phyloP scores from a whole-genome alignment of 768 basidiomycete genomes.

The Pholiota molesta region DNA sequence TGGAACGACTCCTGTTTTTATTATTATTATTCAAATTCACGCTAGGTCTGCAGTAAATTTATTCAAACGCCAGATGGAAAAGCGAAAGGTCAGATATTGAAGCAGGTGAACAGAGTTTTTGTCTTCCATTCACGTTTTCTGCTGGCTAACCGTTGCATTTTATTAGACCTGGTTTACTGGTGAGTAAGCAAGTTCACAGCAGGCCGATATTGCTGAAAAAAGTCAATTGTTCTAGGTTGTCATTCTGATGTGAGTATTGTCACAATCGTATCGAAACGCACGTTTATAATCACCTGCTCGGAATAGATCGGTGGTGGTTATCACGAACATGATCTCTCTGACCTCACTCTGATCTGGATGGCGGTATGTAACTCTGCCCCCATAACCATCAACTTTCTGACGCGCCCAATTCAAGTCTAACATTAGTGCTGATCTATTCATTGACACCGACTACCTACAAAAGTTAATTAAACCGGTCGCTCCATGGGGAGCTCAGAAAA shows the following conservation, averaged over 20 bases:
- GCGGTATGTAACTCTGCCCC: slow-evolving; percentile 52
- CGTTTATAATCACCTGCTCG: neutral
- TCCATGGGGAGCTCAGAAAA: slow-evolving; percentile 43
- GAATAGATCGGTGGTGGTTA: slow-evolving; percentile 75
- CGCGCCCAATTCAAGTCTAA: slow-evolving; percentile 46
- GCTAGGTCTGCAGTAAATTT: slow-evolving; percentile 64
- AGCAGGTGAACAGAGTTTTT: slow-evolving; percentile 45
- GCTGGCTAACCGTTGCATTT: neutral
- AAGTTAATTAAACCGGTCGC: neutral
- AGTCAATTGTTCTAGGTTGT: slow-evolving; percentile 25
- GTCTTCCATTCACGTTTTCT: neutral
- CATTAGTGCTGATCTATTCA: slow-evolving; percentile 26
- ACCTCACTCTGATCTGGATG: slow-evolving; percentile 69
- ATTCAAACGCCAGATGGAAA: slow-evolving; percentile 56
- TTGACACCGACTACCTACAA: slow-evolving; percentile 38
- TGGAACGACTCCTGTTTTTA: neutral
- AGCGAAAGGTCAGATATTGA: slow-evolving; percentile 58
- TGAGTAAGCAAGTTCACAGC: slow-evolving; percentile 25
- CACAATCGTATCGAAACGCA: neutral
- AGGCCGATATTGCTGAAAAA: neutral
- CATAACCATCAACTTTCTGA: slow-evolving; percentile 45
- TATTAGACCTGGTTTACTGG: slow-evolving; percentile 60
- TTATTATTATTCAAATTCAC: too few relatives aligned
- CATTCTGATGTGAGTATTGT: slow-evolving; percentile 44
- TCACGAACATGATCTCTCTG: slow-evolving; percentile 66